phyloP scores from a whole-genome alignment of 225 moss, liverwort and hornwort genomes.

The Straminergon stramineum region DNA sequence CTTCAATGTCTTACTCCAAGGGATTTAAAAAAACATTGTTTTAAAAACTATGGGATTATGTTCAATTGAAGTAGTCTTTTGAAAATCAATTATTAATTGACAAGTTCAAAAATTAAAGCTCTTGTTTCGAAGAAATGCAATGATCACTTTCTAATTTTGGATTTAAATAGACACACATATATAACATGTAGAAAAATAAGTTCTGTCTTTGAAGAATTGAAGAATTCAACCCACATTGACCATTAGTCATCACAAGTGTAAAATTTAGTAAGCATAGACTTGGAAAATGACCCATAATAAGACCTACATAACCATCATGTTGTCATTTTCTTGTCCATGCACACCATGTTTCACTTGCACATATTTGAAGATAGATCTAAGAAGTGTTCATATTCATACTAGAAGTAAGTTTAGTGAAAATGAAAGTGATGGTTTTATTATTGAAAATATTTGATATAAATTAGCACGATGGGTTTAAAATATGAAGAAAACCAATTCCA shows the following conservation, averaged over 20 bases:
- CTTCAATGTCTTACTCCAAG: not conserved
- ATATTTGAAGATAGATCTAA: no score
- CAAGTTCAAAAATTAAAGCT: not conserved
- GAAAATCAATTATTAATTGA: not conserved
- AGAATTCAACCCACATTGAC: not conserved
- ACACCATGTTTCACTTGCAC: not conserved
- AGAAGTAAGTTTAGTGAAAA: not conserved
- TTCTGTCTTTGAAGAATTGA: not conserved
- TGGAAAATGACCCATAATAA: not conserved
- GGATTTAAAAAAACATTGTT: no score
- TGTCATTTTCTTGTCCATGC: no score
- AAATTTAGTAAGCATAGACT: not conserved
- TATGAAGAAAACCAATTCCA: not conserved
- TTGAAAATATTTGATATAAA: not conserved
- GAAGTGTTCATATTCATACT: not conserved
- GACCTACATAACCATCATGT: no score
- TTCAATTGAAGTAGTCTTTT: not conserved
- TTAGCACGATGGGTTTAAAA: not conserved
- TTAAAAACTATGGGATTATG: not conserved
- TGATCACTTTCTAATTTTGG: accelerated
- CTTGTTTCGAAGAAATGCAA: not conserved
- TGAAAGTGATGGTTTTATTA: not conserved
- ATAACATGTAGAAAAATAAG: not conserved
- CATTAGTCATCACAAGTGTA: not conserved
- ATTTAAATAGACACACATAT: not conserved